A percentile compares a stretch with the other conserved stretches of the same genome.
phyloP scores from a whole-genome alignment of 371 early-diverging fungal species.

The Actinomortierella ambigua region DNA sequence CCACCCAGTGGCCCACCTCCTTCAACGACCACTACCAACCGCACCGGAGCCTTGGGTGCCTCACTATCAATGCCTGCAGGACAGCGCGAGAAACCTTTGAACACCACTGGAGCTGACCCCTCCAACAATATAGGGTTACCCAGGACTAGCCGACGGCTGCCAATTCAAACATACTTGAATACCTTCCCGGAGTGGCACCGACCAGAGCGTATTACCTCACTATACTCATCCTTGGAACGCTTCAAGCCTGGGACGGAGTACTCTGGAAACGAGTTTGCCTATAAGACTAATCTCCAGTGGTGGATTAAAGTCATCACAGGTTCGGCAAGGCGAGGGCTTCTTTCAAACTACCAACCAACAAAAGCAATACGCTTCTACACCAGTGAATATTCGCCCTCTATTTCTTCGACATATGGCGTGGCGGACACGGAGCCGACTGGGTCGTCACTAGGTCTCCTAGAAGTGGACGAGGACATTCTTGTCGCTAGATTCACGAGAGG shows the following conservation, averaged over 20 bases:
- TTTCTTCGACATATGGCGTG: not conserved
- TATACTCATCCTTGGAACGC: conserved; percentile 34
- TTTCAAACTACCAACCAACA: conserved; percentile 23
- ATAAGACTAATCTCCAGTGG: conserved; percentile 37
- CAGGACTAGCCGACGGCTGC: conserved; percentile 20
- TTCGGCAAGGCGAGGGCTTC: conserved; percentile 31
- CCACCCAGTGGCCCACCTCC: not conserved
- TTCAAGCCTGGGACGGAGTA: conserved; percentile 18
- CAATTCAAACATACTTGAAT: conserved; percentile 34
- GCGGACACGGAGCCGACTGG: conserved; percentile 27
- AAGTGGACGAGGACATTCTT: conserved; percentile 32
- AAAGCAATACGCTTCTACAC: conserved; percentile 1
- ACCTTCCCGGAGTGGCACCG: conserved; percentile 32
- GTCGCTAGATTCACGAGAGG: conserved; percentile 20
- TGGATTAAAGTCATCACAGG: conserved; percentile 34
- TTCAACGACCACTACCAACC: not conserved
- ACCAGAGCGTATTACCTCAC: conserved; percentile 22
- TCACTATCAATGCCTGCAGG: conserved; percentile 8
- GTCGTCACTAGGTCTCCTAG: conserved; percentile 28
- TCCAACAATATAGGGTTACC: conserved; percentile 12
- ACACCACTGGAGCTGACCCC: conserved; percentile 4
- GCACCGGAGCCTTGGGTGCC: conserved; percentile 7
- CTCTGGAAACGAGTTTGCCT: conserved; percentile 28
- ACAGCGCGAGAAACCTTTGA: not conserved
- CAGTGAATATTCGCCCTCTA: not conserved